Conservation (phyloP, 352 stramenopile species). For the Globisporangium nodosum region DNA sequence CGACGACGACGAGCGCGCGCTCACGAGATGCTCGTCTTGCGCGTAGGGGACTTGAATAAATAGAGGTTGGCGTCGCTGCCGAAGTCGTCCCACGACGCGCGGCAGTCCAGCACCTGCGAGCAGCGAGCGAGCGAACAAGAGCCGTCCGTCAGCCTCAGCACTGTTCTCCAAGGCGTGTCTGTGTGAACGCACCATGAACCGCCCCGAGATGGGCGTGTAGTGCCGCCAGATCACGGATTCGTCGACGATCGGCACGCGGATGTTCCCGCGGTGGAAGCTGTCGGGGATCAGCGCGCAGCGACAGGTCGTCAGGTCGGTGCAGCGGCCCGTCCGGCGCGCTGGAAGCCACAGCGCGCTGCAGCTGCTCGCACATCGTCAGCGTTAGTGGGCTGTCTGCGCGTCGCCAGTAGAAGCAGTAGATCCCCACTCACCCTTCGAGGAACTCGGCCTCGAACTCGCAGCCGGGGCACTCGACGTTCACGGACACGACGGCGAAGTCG, state of each 20-base stretch:
- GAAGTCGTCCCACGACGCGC: constrained; percentile 13
- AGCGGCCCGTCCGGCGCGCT: constrained; percentile 48
- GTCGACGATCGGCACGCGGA: constrained; percentile 63
- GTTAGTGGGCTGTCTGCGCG: too few species aligned
- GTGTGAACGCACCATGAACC: constrained; percentile 77
- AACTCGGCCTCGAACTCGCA: constrained; percentile 80
- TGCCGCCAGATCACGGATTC: constrained; percentile 72
- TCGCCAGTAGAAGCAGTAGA: neutral
- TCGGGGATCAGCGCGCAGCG: constrained; percentile 69
- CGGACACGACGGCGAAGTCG: constrained; percentile 52
- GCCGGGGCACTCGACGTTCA: constrained; percentile 57
- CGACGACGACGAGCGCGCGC: too few species aligned
- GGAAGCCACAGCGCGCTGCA: constrained; percentile 63
- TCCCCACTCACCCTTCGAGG: constrained; percentile 40
- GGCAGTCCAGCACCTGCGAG: constrained; percentile 29
- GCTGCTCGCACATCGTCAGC: neutral
- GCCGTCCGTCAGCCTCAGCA: too few species aligned
- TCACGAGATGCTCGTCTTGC: constrained; percentile 34
- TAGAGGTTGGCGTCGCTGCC: constrained; percentile 7
- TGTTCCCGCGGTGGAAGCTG: constrained; percentile 62
- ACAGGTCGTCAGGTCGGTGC: constrained; percentile 43
- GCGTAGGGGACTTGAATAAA: constrained; percentile 22
- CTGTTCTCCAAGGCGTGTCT: too few species aligned
- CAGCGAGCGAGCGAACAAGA: too few species aligned
- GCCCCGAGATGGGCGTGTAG: constrained; percentile 54